A percentile compares a stretch with the other conserved stretches of the same genome.
phyloP scores from a whole-genome alignment of 192 early-diverging fungal species.

The Coemansia sp. region DNA sequence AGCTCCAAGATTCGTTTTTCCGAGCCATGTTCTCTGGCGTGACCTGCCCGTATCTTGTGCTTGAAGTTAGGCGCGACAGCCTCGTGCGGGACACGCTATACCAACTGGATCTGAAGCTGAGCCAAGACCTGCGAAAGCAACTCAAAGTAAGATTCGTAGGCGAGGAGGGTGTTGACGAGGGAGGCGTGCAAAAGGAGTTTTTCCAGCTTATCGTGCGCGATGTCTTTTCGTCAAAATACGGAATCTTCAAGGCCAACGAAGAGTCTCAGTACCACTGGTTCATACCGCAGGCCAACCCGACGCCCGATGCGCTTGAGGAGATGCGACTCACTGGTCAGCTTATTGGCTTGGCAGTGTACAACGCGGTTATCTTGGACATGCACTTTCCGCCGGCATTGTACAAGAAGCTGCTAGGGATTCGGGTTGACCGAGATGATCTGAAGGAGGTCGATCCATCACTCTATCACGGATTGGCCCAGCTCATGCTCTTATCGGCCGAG shows the following conservation, averaged over 20 bases:
- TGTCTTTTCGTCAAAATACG: conserved; percentile 83
- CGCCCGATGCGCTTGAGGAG: conserved; percentile 64
- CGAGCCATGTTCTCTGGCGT: conserved; percentile 74
- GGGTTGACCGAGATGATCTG: conserved; percentile 72
- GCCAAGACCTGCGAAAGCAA: conserved; percentile 87
- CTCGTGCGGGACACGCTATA: conserved; percentile 69
- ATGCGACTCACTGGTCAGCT: conserved; percentile 85
- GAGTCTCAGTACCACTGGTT: conserved; percentile 87
- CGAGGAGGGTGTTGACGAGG: conserved; percentile 92
- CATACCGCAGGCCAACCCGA: conserved; percentile 55
- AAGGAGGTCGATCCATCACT: conserved; percentile 73
- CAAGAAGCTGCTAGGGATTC: conserved; percentile 78
- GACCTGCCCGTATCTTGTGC: conserved; percentile 69
- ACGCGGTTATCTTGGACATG: conserved; percentile 87
- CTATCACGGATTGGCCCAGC: conserved; percentile 70
- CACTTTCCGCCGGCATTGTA: conserved; percentile 85
- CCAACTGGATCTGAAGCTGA: conserved; percentile 76
- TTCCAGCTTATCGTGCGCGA: conserved; percentile 88
- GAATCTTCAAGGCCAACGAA: conserved; percentile 78
- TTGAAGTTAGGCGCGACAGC: conserved; percentile 69
- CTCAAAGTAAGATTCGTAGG: conserved; percentile 87
- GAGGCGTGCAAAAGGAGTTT: conserved; percentile 94
- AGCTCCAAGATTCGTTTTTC: conserved; percentile 76
- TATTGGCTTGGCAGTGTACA: conserved; percentile 90
- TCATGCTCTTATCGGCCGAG: conserved; percentile 65